Base-by-base conservation (phyloP, 2,329 filamentous ascomycete species). In the Elsinoe ampelina region DNA sequence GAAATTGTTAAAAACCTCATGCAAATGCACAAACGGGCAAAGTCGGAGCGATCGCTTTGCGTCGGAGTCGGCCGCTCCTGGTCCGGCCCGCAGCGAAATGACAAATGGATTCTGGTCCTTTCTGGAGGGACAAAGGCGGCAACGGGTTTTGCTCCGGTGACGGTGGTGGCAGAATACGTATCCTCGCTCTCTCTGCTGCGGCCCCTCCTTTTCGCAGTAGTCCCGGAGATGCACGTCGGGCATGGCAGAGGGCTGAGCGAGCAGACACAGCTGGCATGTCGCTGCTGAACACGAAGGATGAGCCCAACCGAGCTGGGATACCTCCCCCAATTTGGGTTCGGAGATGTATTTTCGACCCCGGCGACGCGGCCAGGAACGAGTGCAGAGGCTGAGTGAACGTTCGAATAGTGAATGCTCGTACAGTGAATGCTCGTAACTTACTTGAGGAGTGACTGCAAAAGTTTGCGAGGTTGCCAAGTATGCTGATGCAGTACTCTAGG, bases 161-260 rank as follows among this genome's bases (percentile, higher is more conserved):
- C 42, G 42, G 13, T 32, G 36, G 43, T 48, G 43, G 43, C 22
- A 34, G 45, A 50, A n/a, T 50, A 50, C 45, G 45, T 50, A 20
- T 50, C 30, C 45, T n/a, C 10, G 15, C 26, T 50, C 48, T 19
- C 15, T 26, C 32, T 36, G 34, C 41, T 45, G 41, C 41, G 41
- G 41, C 41, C n/a, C 19, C 17, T 20, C 41, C 41, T 17, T 15
- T 43, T 43, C n/a, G n/a, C 22, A 15, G 41, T 17, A 45, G 26
- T 45, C 20, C 19, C 48, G 32, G 26, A 19, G 10, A 50, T 50
- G 45, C 45, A 50, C 20, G 48, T 36, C 48, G 32, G 48, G n/a
- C 48, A 52, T 52, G 48, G 30, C 48, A 17, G 26, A 12, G 48
- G 48, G 48, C 48, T 52, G 48, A 52, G 48, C 48, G 30, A 38